Conservation (phyloP, 805 yeast genomes). For the Grigorovia transvaalensis region DNA sequence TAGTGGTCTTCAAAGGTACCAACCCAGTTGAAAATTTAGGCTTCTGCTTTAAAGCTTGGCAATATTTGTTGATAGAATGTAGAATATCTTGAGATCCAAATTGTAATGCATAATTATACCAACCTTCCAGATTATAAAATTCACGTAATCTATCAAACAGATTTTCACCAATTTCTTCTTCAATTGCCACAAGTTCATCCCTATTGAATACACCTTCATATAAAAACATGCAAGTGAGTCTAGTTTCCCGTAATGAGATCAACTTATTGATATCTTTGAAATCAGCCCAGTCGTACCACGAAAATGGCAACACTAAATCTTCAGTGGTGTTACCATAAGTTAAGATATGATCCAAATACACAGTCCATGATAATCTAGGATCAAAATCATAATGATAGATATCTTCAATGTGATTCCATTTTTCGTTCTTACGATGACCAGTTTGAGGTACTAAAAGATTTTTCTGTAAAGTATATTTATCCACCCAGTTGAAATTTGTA, state of each 20-base stretch:
- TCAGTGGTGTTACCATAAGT: background rate
- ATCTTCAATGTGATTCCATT: slow-evolving; percentile 13
- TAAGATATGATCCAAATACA: slow-evolving; percentile 34
- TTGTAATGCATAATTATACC: slow-evolving; percentile 8
- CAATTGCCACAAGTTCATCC: slow-evolving; percentile 9
- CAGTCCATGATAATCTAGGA: slow-evolving; percentile 46
- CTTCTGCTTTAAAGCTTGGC: background rate
- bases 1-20: slow-evolving; percentile 10
- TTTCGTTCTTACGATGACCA: slow-evolving; percentile 13
- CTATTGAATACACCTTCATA: slow-evolving; percentile 15
- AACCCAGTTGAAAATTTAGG: slow-evolving; percentile 7
- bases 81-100: background rate
- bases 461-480: slow-evolving; percentile 13
- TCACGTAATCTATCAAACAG: slow-evolving; percentile 14
- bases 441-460: slow-evolving; percentile 13
- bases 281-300: slow-evolving; percentile 53
- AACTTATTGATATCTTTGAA: slow-evolving; percentile 33
- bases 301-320: slow-evolving; percentile 32
- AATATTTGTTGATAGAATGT: background rate
- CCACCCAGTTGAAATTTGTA: slow-evolving; percentile 13
- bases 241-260: slow-evolving; percentile 12
- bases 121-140: slow-evolving; percentile 12
- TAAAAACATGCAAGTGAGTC: slow-evolving; percentile 14
- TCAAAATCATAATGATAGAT: slow-evolving; percentile 38
- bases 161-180: slow-evolving; percentile 12